Evolutionary conservation across 352 stramenopile genomes (phyloP).

Genomic region (Phytophthora cactorum): DNA sequence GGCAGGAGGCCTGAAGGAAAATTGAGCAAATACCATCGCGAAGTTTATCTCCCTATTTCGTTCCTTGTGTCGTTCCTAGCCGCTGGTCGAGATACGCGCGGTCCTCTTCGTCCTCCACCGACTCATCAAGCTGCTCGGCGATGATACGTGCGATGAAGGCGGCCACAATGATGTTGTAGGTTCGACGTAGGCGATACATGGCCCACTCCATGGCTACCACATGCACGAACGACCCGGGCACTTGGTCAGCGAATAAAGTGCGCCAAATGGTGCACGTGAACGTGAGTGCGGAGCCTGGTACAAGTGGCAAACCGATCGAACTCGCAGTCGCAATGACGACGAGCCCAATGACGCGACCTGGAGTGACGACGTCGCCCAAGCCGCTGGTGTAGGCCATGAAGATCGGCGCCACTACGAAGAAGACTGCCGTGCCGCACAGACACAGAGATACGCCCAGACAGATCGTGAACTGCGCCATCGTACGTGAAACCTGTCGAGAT

Average conservation of each 20-base stretch:
- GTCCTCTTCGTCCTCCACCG: conserved; percentile 73
- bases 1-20: conserved; percentile 8
- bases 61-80: conserved; percentile 36
- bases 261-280: conserved; percentile 67
- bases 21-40: not conserved
- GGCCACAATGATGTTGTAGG: conserved; percentile 70
- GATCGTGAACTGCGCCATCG: conserved; percentile 65
- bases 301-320: conserved; percentile 57
- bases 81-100: conserved; percentile 48
- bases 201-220: conserved; percentile 60
- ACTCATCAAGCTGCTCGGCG: conserved; percentile 76
- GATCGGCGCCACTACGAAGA: conserved; percentile 55
- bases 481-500: conserved; percentile 66
- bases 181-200: conserved; percentile 58
- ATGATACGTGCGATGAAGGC: conserved; percentile 72
- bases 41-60: conserved; percentile 10
- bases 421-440: conserved; percentile 57
- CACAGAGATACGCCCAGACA: conserved; percentile 58
- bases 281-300: conserved; percentile 41
- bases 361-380: conserved; percentile 44
- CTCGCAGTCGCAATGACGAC: conserved; percentile 53
- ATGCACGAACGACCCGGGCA: conserved; percentile 51
- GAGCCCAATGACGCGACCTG: conserved; percentile 46
- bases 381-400: conserved; percentile 74
- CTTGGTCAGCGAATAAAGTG: conserved; percentile 46